These are phyloP conservation scores for Russula brevipes DNA, from an alignment of 768 basidiomycete species.

Conservation along the genomic window DNA sequence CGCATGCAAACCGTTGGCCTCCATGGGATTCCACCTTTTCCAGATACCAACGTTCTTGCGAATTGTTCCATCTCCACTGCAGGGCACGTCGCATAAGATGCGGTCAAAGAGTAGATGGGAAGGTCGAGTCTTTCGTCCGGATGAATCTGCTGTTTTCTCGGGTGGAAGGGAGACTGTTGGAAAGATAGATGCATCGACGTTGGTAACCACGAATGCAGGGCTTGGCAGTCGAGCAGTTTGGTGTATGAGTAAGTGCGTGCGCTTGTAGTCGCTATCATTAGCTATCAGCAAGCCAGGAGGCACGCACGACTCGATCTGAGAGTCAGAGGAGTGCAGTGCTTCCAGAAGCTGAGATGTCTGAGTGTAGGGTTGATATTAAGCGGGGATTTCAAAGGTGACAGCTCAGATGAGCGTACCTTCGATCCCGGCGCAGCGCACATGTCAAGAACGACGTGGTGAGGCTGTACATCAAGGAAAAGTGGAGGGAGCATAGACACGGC, in stretches of 20 bases:
- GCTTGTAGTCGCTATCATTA: constrained; percentile 92
- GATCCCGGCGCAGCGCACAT: constrained; percentile 99
- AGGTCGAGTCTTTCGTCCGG: constrained; percentile 31
- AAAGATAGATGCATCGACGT: constrained; percentile 88
- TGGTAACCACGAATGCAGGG: constrained; percentile 91
- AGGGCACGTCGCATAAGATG: constrained; percentile 95
- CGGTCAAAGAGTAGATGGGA: constrained; percentile 75
- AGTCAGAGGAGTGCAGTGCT: constrained; percentile 80
- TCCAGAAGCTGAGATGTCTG: constrained; percentile 95
- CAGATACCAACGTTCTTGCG: constrained; percentile 95
- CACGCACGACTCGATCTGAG: constrained; percentile 54
- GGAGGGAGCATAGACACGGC: constrained; percentile 99
- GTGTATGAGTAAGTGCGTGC: constrained; percentile 94
- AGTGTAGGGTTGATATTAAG: background rate
- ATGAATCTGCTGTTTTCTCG: constrained; percentile 30
- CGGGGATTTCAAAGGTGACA: background rate
- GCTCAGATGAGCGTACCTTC: constrained; percentile 49
- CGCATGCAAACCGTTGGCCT: constrained; percentile 90
- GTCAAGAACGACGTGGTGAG: constrained; percentile 91
- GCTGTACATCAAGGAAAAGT: constrained; percentile 87
- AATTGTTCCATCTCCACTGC: constrained; percentile 94
- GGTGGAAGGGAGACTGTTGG: constrained; percentile 54
- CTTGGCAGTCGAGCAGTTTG: constrained; percentile 93
- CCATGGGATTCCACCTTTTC: constrained; percentile 84
- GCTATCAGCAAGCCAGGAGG: constrained; percentile 88